phyloP scores from a whole-genome alignment of 306 rosid species.

The Castanea mollissima region DNA sequence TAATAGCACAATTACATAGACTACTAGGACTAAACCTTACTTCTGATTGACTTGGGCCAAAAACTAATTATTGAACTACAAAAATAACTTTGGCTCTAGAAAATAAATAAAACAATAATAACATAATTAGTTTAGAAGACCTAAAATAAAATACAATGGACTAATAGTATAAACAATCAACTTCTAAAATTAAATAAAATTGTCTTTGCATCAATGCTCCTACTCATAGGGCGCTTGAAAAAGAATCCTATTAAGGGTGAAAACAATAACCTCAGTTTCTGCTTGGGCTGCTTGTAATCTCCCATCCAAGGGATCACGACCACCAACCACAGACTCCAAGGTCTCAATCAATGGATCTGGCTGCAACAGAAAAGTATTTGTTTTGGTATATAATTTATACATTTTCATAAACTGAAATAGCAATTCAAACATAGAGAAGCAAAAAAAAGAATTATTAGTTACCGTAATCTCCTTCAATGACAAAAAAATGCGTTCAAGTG shows the following conservation, averaged over 20 bases:
- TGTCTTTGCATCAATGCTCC: neutral
- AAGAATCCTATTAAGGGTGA: conserved; percentile 1
- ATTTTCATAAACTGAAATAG: conserved; percentile 12
- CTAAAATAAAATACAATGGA: too few species aligned
- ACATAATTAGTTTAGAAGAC: too few species aligned
- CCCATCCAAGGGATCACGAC: conserved; percentile 51
- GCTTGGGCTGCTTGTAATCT: conserved; percentile 61
- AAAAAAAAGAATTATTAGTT: conserved; percentile 3
- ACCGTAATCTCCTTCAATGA: conserved; percentile 83
- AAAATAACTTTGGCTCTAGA: too few species aligned
- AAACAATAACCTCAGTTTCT: conserved; percentile 59
- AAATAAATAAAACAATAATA: neutral
- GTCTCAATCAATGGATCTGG: conserved; percentile 85
- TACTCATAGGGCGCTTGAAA: neutral
- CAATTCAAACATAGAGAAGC: neutral
- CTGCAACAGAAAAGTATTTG: conserved; percentile 44
- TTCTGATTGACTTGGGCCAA: too few species aligned
- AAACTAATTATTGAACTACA: too few species aligned
- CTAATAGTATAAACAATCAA: too few species aligned
- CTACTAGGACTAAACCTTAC: too few species aligned
- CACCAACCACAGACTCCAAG: conserved; percentile 82
- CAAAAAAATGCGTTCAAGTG: conserved; percentile 72
- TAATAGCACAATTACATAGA: too few species aligned
- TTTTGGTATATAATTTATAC: conserved; percentile 8
- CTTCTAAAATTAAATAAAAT: too few species aligned